Conservation (phyloP, 2,329 filamentous ascomycete species). For the Sporothrix dimorphospora region DNA sequence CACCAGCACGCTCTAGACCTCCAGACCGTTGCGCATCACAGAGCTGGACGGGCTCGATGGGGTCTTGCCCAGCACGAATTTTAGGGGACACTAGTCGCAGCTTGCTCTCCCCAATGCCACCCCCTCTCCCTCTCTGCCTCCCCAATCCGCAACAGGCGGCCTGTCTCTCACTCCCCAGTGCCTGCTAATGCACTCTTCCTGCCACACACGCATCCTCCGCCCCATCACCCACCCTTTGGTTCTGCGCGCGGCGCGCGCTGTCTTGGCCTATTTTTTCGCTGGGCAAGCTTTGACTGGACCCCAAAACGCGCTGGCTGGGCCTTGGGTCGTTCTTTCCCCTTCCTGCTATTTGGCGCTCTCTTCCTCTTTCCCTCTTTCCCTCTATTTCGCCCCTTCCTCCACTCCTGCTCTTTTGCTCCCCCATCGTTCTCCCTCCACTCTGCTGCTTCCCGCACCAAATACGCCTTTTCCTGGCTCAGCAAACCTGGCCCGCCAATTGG, state of each 20-base stretch:
- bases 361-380: slow-evolving; percentile 8
- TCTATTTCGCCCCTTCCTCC: slow-evolving; percentile 17
- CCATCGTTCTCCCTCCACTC: neutral
- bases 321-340: neutral
- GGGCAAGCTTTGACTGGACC: neutral
- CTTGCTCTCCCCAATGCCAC: neutral
- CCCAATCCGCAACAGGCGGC: neutral
- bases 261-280: neutral
- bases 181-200: neutral
- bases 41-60: neutral
- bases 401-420: neutral
- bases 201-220: slow-evolving; percentile 11
- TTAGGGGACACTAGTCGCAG: neutral
- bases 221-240: slow-evolving; percentile 3
- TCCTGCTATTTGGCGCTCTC: neutral
- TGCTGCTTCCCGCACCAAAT: slow-evolving; percentile 17
- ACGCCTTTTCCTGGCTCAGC: slow-evolving; percentile 11
- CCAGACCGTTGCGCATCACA: slow-evolving; percentile 14
- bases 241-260: neutral
- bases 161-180: neutral
- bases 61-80: neutral
- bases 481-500: slow-evolving; percentile 20
- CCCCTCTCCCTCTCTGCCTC: neutral
- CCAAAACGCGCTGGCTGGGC: neutral
- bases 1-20: slow-evolving; percentile 11